These are phyloP conservation scores for Xylariaceae sp. DNA, from an alignment of 2,329 filamentous ascomycete genomes.

Conservation along the genomic window DNA sequence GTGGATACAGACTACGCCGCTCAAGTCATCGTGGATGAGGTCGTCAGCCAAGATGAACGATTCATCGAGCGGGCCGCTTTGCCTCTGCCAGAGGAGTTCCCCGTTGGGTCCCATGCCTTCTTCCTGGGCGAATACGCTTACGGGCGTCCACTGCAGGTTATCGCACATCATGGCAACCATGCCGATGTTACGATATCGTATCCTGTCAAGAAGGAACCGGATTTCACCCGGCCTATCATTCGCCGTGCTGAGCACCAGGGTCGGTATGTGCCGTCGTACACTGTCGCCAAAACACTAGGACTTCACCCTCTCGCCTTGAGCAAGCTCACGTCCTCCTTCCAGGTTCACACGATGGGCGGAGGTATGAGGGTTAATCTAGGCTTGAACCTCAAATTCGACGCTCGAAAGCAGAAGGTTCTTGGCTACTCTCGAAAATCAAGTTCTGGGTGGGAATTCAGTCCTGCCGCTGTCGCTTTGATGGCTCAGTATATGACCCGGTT, in stretches of 20 bases:
- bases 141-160: slow-evolving; percentile 79
- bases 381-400: slow-evolving; percentile 94
- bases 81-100: slow-evolving; percentile 87
- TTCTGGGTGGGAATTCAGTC: slow-evolving; percentile 93
- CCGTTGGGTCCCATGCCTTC: slow-evolving; percentile 73
- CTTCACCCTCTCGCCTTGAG: slow-evolving; percentile 84
- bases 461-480: slow-evolving; percentile 72
- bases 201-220: slow-evolving; percentile 63
- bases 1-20: slow-evolving; percentile 86
- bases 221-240: slow-evolving; percentile 74
- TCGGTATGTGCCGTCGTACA: slow-evolving; percentile 78
- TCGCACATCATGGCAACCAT: slow-evolving; percentile 65
- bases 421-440: slow-evolving; percentile 85
- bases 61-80: slow-evolving; percentile 88
- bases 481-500: slow-evolving; percentile 88
- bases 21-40: slow-evolving; percentile 83
- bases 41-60: slow-evolving; percentile 82
- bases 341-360: slow-evolving; percentile 68
- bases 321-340: slow-evolving; percentile 93
- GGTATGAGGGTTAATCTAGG: slow-evolving; percentile 76
- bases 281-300: slow-evolving; percentile 74
- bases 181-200: slow-evolving; percentile 72
- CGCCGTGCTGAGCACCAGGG: slow-evolving; percentile 59
- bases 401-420: slow-evolving; percentile 87
- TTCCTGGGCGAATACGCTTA: slow-evolving; percentile 93